Evolutionary conservation across 306 rosid species (phyloP), one percentile per base, ranked within the genome.

Genomic region (Cicer bijugum): DNA sequence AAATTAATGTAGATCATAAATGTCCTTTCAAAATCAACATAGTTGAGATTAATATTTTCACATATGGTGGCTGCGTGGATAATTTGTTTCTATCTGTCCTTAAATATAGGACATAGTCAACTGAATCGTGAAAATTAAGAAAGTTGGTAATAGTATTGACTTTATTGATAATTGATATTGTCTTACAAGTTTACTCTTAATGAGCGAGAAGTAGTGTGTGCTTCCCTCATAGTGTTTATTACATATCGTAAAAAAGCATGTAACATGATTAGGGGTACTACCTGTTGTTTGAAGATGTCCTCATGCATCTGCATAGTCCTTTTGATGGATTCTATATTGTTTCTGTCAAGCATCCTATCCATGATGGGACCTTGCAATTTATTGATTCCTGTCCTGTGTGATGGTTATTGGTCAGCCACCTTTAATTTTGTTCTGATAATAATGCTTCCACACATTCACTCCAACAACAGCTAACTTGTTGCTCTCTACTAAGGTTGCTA

Each of bases 221-320:
- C 33, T 28, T 28, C 35, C 5, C 5, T 28, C 35, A 4, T 28
- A 28, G 35, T 28, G 4, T 28, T 4, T 28, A 4, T 28, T 28
- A 28, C 35, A 28, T 3, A 28, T 28, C 0, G 0, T 28, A 28
- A 0, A 28, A 28, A 28, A 28, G 5, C 2, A 28, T 28, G 35
- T 28, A 28, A 28, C 14, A 79, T 59, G 2, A 51, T 80, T 6
- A 75, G 62, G 62, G 75, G 47, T 88, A 50, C 14, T 50, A 94
- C 99, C 92, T 94, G 99, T 63, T 86, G 77, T 75, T 87, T 89
- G 80, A 94, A 94, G 82, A 79, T 84, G 74, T 85, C 85, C 66
- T 94, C 99, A 69, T 94, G 99, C 89, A 71, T 78, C 86, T 84
- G 94, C 96, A 94, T 91, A 80, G 97, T 94, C 62, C 64, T 88